Percentiles rank a stretch among this genome's conserved stretches.
Conservation (phyloP, 2,329 filamentous ascomycete genomes). For the Fusarium scirpi region DNA sequence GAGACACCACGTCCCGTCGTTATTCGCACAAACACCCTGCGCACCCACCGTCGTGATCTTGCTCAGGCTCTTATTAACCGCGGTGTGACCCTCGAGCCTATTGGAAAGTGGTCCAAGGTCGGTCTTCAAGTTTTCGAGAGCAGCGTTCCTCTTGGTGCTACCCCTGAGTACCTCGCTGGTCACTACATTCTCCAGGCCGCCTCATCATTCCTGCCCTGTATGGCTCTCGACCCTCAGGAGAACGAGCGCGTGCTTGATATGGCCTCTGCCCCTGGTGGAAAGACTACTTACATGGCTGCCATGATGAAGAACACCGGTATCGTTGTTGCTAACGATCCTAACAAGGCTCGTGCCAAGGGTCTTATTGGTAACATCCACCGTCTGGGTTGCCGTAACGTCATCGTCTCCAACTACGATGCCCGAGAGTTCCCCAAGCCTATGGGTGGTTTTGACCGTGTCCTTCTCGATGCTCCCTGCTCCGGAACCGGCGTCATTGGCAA, state of each 20-base stretch:
- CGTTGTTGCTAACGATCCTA: slow-evolving; percentile 96
- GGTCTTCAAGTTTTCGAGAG: slow-evolving; percentile 97
- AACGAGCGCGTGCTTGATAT: slow-evolving; percentile 92
- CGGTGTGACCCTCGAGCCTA: slow-evolving; percentile 93
- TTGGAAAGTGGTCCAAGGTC: slow-evolving; percentile 99
- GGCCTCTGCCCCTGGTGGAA: slow-evolving; percentile 95
- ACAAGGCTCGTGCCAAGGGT: slow-evolving; percentile 93
- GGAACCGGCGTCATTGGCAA: slow-evolving; percentile 98
- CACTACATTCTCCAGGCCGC: slow-evolving; percentile 99
- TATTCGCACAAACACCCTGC: slow-evolving; percentile 95
- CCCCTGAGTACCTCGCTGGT: slow-evolving; percentile 95
- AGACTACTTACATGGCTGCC: slow-evolving; percentile 95
- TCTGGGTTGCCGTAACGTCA: slow-evolving; percentile 90
- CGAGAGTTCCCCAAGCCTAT: slow-evolving; percentile 94
- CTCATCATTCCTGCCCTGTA: slow-evolving; percentile 95
- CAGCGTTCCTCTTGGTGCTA: slow-evolving; percentile 86
- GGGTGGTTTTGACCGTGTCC: slow-evolving; percentile 93
- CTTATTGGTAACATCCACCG: slow-evolving; percentile 98
- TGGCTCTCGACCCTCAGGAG: slow-evolving; percentile 95
- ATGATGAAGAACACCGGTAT: slow-evolving; percentile 96
- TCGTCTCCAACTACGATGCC: slow-evolving; percentile 96
- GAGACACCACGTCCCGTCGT: slow-evolving; percentile 93
- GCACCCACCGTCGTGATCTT: slow-evolving; percentile 80
- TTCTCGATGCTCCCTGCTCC: slow-evolving; percentile 95
- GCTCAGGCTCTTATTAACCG: slow-evolving; percentile 95